Base-by-base conservation (phyloP, 202 grass and related monocot genomes). In the Cymbopogon flexuosus region DNA sequence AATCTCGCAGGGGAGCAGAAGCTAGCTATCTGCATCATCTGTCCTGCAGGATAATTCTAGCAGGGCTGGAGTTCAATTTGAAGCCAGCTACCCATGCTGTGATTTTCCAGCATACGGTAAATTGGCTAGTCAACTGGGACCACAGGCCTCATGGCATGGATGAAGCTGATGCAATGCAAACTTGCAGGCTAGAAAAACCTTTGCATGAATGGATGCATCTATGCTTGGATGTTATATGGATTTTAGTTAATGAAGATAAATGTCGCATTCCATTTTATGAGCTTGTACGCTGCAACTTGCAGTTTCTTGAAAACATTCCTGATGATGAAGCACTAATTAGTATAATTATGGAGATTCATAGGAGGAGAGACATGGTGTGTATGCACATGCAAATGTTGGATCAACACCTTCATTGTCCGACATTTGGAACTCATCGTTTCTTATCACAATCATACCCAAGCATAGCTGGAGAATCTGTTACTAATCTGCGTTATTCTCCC, bases 361-460 rank as follows among this genome's bases (percentile, higher is more conserved):
- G 92, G 75, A 94, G 95, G 79, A 92, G 95, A 79, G 95, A 97
- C 76, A 91, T 94, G 92, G 95, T 97, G 65, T 93, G 91, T 22
- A 97, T 93, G 90, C 92, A 97, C 84, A 97, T 97, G 95, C 95
- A 97, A 77, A 97, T 97, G 95, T 81, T 97, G 76, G 95, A 97
- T 78, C 95, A 97, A 43, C 92, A 98, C 69, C 87, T 98, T 80
- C 95, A 98, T 81, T 98, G 95, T 77, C 95, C 95, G 68, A 91
- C 92, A 31, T 98, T 98, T 57, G 92, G 90, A 39, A 98, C 95
- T 70, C 95, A 98, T 64, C 88, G 95, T 31, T 98, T 98, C 76
- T 84, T 98, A 80, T 93, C 95, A 60, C 95, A 98, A 89, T 90
- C 92, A 12, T 88, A 98, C 59, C 95, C 95, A 72, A 93, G 80